phyloP scores from a whole-genome alignment of 106 monocot genomes.

The Gastrodia elata region DNA sequence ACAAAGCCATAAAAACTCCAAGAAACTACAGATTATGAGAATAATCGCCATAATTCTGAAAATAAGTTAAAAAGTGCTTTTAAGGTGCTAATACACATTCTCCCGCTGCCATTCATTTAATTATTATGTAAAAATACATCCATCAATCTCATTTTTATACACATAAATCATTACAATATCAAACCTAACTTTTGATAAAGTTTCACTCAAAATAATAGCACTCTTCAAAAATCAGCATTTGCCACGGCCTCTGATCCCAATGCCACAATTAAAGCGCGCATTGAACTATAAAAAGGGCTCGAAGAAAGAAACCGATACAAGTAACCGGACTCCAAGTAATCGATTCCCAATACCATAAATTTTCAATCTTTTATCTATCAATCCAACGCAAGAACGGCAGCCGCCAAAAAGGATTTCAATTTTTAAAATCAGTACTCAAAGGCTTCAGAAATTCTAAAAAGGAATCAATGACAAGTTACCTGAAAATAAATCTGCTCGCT shows the following conservation, averaged over 20 bases:
- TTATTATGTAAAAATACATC: neutral
- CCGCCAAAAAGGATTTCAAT: neutral
- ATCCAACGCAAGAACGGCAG: neutral
- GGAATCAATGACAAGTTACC: neutral
- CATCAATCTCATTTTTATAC: neutral
- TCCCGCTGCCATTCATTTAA: neutral
- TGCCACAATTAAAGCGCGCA: neutral
- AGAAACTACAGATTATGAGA: neutral
- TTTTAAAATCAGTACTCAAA: conserved; percentile 6
- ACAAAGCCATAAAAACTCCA: neutral
- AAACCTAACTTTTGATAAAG: too few species aligned
- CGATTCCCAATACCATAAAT: neutral
- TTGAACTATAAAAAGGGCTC: neutral
- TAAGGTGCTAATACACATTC: neutral
- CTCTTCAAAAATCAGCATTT: neutral
- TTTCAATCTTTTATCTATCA: neutral
- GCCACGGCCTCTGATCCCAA: neutral
- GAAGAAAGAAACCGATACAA: neutral
- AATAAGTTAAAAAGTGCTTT: neutral
- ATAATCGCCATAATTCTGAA: conserved; percentile 1
- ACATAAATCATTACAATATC: neutral
- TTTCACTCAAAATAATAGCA: too few species aligned
- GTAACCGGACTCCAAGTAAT: neutral
- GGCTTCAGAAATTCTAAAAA: neutral
- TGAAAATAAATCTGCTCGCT: neutral